Conservation (phyloP, 257 asterid genomes). For the Lycium ferocissimum region DNA sequence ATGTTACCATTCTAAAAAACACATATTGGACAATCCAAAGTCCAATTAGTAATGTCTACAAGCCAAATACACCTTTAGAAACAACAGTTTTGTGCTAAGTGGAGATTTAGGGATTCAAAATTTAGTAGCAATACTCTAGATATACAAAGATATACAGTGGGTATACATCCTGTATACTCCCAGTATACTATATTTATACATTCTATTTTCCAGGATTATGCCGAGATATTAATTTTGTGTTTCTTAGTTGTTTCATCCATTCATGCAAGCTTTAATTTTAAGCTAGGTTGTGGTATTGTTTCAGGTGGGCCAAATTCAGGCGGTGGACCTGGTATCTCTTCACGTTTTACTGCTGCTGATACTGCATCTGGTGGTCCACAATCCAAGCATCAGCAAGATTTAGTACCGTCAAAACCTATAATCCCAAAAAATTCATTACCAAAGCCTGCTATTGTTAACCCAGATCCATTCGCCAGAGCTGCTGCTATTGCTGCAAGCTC, state of each 20-base stretch:
- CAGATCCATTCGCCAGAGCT: conserved; percentile 75
- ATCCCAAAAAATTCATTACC: conserved; percentile 44
- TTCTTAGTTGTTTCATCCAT: conserved; percentile 9
- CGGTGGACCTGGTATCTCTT: conserved; percentile 32
- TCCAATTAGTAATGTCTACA: conserved; percentile 10
- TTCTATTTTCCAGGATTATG: conserved; percentile 6
- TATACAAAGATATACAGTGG: neutral
- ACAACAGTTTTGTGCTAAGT: neutral
- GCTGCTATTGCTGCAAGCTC: conserved; percentile 44
- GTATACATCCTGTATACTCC: too few relatives aligned
- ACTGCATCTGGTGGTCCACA: conserved; percentile 37
- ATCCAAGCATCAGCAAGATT: conserved; percentile 40
- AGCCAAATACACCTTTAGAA: neutral
- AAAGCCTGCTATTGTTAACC: conserved; percentile 42
- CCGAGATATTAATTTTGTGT: neutral
- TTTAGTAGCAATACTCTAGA: neutral
- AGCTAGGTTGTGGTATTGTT: conserved; percentile 29
- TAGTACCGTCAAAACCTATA: conserved; percentile 42
- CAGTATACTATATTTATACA: too few relatives aligned
- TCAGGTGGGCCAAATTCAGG: conserved; percentile 40
- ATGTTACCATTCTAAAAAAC: neutral
- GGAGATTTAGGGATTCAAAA: neutral
- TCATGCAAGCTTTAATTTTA: neutral
- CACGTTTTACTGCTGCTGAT: conserved; percentile 40
- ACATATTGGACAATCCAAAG: neutral